Evolutionary conservation across 352 stramenopile species (phyloP).

Genomic region (Phytophthora sp.): DNA sequence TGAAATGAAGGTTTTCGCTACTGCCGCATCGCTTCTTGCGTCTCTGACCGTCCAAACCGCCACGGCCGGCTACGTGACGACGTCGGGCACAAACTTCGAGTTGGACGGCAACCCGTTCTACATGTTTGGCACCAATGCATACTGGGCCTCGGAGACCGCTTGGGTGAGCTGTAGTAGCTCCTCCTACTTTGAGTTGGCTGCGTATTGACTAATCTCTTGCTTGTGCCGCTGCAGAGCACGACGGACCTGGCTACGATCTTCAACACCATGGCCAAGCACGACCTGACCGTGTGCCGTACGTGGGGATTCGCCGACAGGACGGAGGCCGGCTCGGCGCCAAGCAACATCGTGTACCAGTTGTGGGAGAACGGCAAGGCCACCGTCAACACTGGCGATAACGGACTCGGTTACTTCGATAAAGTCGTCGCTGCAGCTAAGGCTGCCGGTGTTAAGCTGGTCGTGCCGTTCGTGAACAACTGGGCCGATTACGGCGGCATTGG

Average conservation of each 20-base stretch:
- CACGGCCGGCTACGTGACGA: slow-evolving; percentile 35
- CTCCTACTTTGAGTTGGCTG: neutral
- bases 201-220: neutral
- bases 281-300: slow-evolving; percentile 39
- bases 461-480: slow-evolving; percentile 47
- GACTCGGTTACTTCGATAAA: slow-evolving; percentile 40
- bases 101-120: slow-evolving; percentile 40
- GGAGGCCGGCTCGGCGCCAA: slow-evolving; percentile 15
- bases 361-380: slow-evolving; percentile 37
- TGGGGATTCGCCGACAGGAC: slow-evolving; percentile 37
- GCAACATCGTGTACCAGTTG: slow-evolving; percentile 41
- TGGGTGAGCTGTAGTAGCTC: slow-evolving; percentile 24
- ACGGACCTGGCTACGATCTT: slow-evolving; percentile 40
- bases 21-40: slow-evolving; percentile 14
- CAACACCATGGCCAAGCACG: slow-evolving; percentile 34
- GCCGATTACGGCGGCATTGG: slow-evolving; percentile 44
- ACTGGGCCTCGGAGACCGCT: slow-evolving; percentile 39
- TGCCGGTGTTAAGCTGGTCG: slow-evolving; percentile 42
- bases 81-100: slow-evolving; percentile 38
- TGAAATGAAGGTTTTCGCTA: slow-evolving; percentile 36
- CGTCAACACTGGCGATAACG: slow-evolving; percentile 37
- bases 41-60: slow-evolving; percentile 12
- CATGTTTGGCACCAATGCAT: slow-evolving; percentile 42
- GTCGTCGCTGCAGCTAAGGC: slow-evolving; percentile 40
- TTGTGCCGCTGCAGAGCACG: slow-evolving; percentile 19